Conservation (phyloP, 2,329 filamentous ascomycete species). For the Fusarium dlaminii region DNA sequence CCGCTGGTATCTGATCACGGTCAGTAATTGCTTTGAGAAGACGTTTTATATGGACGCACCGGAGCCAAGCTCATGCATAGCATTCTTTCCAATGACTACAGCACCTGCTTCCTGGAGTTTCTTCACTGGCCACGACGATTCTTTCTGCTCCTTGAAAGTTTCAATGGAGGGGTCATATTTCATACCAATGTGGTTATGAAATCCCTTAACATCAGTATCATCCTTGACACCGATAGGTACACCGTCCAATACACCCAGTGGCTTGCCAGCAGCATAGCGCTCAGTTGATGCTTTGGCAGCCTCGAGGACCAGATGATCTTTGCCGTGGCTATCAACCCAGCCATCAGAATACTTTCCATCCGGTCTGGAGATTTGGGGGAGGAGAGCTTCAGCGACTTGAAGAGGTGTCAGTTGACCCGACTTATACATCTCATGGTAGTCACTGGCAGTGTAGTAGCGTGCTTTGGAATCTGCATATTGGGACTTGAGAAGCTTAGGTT, state of each 20-base stretch:
- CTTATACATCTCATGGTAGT: constrained; percentile 81
- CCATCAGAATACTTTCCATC: constrained; percentile 73
- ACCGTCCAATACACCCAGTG: constrained; percentile 78
- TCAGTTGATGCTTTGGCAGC: constrained; percentile 78
- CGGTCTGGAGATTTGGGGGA: constrained; percentile 72
- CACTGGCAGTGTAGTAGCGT: constrained; percentile 74
- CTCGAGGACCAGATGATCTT: constrained; percentile 66
- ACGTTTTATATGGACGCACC: constrained; percentile 54
- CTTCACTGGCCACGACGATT: constrained; percentile 75
- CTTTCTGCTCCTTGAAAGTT: constrained; percentile 59
- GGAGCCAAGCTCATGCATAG: constrained; percentile 83
- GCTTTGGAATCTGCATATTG: constrained; percentile 54
- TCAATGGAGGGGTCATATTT: constrained; percentile 64
- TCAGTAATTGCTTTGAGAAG: constrained; percentile 9
- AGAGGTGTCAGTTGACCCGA: constrained; percentile 76
- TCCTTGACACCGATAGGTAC: constrained; percentile 88
- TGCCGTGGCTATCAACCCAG: constrained; percentile 73
- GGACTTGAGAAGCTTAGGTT: constrained; percentile 52
- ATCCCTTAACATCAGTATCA: constrained; percentile 77
- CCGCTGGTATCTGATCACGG: constrained; percentile 73
- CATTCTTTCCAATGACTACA: constrained; percentile 78
- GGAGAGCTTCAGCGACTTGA: constrained; percentile 74
- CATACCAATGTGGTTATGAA: constrained; percentile 73
- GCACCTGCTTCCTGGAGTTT: constrained; percentile 80
- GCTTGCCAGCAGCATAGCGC: constrained; percentile 73